Base-by-base conservation (phyloP, 2,329 filamentous ascomycete species). In the Chaetomiaceae sp. region DNA sequence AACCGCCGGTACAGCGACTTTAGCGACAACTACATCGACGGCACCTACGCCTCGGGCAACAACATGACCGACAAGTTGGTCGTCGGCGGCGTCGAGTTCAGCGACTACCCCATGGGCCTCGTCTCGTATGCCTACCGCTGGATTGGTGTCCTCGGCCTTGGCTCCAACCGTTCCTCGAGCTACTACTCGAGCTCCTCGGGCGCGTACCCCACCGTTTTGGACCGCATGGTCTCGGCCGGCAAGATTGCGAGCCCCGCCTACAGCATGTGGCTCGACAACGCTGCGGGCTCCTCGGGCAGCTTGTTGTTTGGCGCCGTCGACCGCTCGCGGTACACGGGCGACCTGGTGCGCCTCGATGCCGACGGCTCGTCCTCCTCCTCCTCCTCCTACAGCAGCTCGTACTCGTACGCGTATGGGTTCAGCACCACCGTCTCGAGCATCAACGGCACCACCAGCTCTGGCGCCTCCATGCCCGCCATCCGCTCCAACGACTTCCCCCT, bases 221-320 rank as follows among this genome's bases (percentile, higher is more conserved):
- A 68, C 51, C 62, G 61, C 20, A 51, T 68, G 33, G 56, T 66
- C 15, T 55, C 56, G 9, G 47, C 56, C 3, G 65, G 64, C 19
- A 59, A 64, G 29, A 65, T 67, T 54, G 59, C 61, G 38, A 63
- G 59, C 15, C 61, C 59, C 14, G 63, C 65, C 15, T 69, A 66
- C 55, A 68, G 66, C 54, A 63, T 69, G 54, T 69, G 66, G 66
- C 59, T 69, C 14, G 62, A 69, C 53, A 55, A 63, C 38, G 52
- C 59, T 15, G 47, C 62, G 7, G 67, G 59, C 8, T 47, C 43
- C 7, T 63, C 66, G 1, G 66, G 67, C 9, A 60, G 58, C 19
- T 46, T 69, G n/a, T 58, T 69, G 20, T 64, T 69, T 17, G 67
- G 67, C 19, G 67, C 66, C 40, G 47, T 69, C 54, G 67, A 69